Conservation (phyloP, 1,284 basidiomycete species). For the Acaromyces ingoldii region DNA sequence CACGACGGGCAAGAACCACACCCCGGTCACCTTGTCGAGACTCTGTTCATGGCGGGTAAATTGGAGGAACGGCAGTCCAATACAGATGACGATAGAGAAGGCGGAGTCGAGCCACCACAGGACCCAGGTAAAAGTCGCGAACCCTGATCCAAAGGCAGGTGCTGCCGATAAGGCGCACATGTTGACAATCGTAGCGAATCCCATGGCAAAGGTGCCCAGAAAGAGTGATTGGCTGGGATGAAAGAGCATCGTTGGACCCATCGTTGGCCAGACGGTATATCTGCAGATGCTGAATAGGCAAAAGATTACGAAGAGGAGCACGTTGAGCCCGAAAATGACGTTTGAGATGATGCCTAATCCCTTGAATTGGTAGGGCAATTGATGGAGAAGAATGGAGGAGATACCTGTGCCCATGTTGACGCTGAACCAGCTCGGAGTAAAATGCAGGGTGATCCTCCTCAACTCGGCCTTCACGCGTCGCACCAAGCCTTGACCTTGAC, state of each 20-base stretch:
- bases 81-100: constrained; percentile 61
- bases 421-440: constrained; percentile 36
- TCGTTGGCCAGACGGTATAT: constrained; percentile 60
- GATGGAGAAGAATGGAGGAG: constrained; percentile 53
- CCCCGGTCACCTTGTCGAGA: constrained; percentile 51
- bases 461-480: constrained; percentile 1
- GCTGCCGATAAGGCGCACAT: constrained; percentile 56
- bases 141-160: constrained; percentile 56
- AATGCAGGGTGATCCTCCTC: constrained; percentile 17
- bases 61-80: constrained; percentile 66
- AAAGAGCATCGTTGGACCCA: constrained; percentile 59
- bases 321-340: constrained; percentile 65
- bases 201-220: constrained; percentile 68
- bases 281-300: constrained; percentile 37
- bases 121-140: constrained; percentile 63
- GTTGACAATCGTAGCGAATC: constrained; percentile 62
- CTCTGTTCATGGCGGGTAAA: constrained; percentile 63
- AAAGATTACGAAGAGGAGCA: constrained; percentile 63
- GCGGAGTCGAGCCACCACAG: constrained; percentile 70
- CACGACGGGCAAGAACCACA: constrained; percentile 64
- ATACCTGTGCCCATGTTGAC: constrained; percentile 55
- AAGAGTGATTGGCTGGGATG: constrained; percentile 67
- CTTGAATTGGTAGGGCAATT: constrained; percentile 54
- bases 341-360: constrained; percentile 52
- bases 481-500: no score